Evolutionary conservation across 2,329 filamentous ascomycete species (phyloP).

Genomic region (Beauveria sp.): DNA sequence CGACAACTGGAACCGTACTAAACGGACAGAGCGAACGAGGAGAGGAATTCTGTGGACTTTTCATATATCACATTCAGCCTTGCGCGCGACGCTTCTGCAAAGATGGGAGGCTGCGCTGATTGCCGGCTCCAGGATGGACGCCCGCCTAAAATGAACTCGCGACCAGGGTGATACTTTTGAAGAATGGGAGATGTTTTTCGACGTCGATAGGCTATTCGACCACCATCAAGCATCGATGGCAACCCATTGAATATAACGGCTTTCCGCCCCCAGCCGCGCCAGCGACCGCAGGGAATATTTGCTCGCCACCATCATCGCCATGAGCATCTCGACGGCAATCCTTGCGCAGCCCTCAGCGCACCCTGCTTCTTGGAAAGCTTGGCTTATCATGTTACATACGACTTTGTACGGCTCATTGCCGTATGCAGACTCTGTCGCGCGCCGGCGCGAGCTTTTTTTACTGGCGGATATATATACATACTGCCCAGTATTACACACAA

Average conservation of each 20-base stretch:
- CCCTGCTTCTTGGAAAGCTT: too few species aligned
- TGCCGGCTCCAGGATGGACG: not conserved
- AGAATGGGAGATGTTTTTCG: not conserved
- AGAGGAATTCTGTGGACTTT: not conserved
- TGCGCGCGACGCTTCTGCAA: not conserved
- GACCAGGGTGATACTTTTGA: not conserved
- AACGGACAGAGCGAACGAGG: not conserved
- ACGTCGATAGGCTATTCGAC: not conserved
- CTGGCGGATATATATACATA: not conserved
- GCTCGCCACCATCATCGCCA: not conserved
- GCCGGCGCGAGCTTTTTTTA: not conserved
- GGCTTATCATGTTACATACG: not conserved
- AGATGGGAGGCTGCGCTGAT: not conserved
- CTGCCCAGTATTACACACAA: not conserved
- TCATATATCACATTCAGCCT: not conserved
- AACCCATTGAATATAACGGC: not conserved
- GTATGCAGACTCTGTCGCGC: not conserved
- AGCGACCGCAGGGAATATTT: not conserved
- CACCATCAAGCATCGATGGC: not conserved
- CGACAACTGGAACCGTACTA: not conserved
- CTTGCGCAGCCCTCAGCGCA: not conserved
- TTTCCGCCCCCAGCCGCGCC: not conserved
- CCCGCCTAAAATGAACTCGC: not conserved
- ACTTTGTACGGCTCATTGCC: not conserved
- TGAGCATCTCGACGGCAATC: not conserved